These are phyloP conservation scores for Raphanus hybrid DNA, from an alignment of 441 rosid species.

Conservation along the genomic window DNA sequence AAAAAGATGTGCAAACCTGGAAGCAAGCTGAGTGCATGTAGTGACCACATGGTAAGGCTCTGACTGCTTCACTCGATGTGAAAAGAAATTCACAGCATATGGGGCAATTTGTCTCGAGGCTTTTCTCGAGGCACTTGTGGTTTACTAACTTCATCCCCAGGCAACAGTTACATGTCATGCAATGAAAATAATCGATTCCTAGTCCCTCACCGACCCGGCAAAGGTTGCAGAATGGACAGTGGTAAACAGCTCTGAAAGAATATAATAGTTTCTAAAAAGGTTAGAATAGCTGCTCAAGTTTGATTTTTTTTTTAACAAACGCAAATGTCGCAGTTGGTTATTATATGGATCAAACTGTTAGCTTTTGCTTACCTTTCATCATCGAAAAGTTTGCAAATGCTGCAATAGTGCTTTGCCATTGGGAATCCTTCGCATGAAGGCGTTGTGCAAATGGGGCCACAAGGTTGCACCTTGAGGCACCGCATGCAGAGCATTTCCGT, in stretches of 20 bases:
- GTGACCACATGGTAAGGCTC: constrained; percentile 79
- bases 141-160: constrained; percentile 63
- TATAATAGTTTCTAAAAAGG: constrained; percentile 17
- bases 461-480: constrained; percentile 90
- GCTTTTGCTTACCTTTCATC: constrained; percentile 79
- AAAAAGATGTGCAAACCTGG: constrained; percentile 50
- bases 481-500: constrained; percentile 98
- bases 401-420: constrained; percentile 95
- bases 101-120: constrained; percentile 76
- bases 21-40: constrained; percentile 79
- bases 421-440: constrained; percentile 77
- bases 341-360: constrained; percentile 11
- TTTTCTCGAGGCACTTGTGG: constrained; percentile 75
- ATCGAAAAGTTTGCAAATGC: constrained; percentile 93
- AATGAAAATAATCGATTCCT: constrained; percentile 72
- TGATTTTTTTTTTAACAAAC: not conserved
- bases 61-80: constrained; percentile 70
- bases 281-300: constrained; percentile 23
- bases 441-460: constrained; percentile 78
- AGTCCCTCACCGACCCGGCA: constrained; percentile 79
- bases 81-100: constrained; percentile 74
- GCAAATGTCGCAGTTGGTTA: not conserved
- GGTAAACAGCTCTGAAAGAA: constrained; percentile 58
- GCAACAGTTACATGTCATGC: constrained; percentile 85
- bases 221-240: constrained; percentile 78